Evolutionary conservation across 1,284 basidiomycete species (phyloP).

Genomic region (Hypsizygus ulmarius): DNA sequence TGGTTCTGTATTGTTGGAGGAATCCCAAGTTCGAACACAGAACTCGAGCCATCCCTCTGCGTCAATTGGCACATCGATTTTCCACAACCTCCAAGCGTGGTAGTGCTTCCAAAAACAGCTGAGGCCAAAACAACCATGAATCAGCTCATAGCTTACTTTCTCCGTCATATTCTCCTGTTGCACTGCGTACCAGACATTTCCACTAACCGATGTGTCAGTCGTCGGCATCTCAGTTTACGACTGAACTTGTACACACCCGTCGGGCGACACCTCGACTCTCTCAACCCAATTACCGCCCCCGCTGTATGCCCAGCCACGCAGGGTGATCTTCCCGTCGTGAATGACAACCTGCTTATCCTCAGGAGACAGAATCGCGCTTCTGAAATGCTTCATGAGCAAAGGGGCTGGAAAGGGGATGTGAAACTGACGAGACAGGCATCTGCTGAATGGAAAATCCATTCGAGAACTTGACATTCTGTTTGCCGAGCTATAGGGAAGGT

Average conservation of each 20-base stretch:
- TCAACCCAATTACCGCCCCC: conserved; percentile 58
- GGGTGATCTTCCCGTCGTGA: conserved; percentile 46
- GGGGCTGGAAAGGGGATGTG: not conserved
- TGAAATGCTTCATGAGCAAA: conserved; percentile 16
- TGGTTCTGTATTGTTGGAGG: conserved; percentile 56
- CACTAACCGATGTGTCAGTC: conserved; percentile 26
- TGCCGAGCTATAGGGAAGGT: conserved; percentile 38
- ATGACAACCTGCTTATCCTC: conserved; percentile 46
- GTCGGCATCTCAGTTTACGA: not conserved
- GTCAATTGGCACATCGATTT: conserved; percentile 49
- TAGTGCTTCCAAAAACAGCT: conserved; percentile 38
- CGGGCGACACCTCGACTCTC: conserved; percentile 52
- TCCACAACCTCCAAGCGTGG: conserved; percentile 55
- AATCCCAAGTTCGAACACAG: conserved; percentile 59
- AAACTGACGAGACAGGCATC: conserved; percentile 55
- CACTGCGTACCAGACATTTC: conserved; percentile 51
- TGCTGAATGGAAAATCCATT: conserved; percentile 54
- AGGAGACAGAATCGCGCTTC: conserved; percentile 50
- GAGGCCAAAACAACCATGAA: not conserved
- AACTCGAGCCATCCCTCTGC: conserved; percentile 60
- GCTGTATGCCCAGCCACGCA: conserved; percentile 54
- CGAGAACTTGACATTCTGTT: conserved; percentile 48
- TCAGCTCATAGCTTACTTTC: conserved; percentile 33
- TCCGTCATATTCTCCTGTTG: conserved; percentile 46
- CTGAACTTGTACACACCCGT: conserved; percentile 37